Evolutionary conservation across 768 basidiomycete species (phyloP), one percentile per base, ranked within the genome.

Genomic region (Podaxis mareebaensis): DNA sequence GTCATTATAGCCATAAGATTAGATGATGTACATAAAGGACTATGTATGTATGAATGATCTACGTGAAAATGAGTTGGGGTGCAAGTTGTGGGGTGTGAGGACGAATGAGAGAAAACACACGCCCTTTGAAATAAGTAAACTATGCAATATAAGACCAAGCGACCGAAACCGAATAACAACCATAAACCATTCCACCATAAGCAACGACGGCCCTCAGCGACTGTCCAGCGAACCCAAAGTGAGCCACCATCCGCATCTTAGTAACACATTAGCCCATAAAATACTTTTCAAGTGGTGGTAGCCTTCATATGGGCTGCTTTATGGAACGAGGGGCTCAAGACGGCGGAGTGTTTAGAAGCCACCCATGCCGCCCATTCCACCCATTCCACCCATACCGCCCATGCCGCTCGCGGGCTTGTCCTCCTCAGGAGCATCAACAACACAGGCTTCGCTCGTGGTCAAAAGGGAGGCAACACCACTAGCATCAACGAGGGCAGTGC

Each of bases 401-500:
- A 79, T 79, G 7, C 80, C 80, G 10, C 77, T 76, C 20, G 73
- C 79, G 3, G 82, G 77, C 60, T 87, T 79, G 55, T 90, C 83
- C 67, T 91, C 86, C 72, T 97, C 95, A 67, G 92, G 90, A 13
- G 89, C 92, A 55, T 98, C 95, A 24, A 98, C 95, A 44, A 99
- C 85, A 73, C 92, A 92, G 46, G 87, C 90, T 81, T 99, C 96
- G 68, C 90, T 92, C 57, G 96, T 99, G 53, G 95, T 95, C 76
- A 98, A 79, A 75, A 99, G 78, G 66, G 88, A 91, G 3, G 96
- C 94, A n/a, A 98, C 96, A 72, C 96, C 95, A 24, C 85, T 81
- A 0, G 96, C 96, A 73, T 99, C 96, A 1, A 96, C 87, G 30
- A 98, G 81, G 1, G 95, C 95, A 2, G 95, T 96, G 69, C 93